Conservation (phyloP, 306 rosid species). For the Adenanthera pavonina region DNA sequence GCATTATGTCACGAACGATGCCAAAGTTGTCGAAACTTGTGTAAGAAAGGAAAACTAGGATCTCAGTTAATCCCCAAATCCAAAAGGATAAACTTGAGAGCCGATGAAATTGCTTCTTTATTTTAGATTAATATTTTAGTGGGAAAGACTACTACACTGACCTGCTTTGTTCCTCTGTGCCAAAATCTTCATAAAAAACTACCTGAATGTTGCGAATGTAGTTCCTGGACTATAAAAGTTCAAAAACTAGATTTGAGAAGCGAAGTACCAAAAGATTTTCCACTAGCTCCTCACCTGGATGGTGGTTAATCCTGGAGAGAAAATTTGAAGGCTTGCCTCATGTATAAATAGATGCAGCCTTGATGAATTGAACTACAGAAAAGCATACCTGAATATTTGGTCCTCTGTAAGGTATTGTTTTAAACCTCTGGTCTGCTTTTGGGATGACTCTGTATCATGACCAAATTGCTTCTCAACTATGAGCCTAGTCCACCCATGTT, state of each 20-base stretch:
- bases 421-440: constrained; percentile 54
- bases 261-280: constrained; percentile 75
- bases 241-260: constrained; percentile 72
- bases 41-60: constrained; percentile 22
- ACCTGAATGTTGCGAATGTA: constrained; percentile 68
- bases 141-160: constrained; percentile 26
- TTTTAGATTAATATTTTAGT: background rate
- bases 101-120: background rate
- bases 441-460: constrained; percentile 60
- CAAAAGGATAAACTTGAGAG: background rate
- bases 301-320: constrained; percentile 64
- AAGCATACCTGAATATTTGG: constrained; percentile 64
- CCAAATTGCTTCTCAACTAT: constrained; percentile 81
- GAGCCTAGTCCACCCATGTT: constrained; percentile 67
- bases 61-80: constrained; percentile 30
- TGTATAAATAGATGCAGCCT: background rate
- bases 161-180: constrained; percentile 69
- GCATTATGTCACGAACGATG: constrained; percentile 73
- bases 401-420: constrained; percentile 64
- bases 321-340: background rate
- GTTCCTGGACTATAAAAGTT: constrained; percentile 70
- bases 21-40: constrained; percentile 62
- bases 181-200: constrained; percentile 69
- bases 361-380: background rate
- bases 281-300: constrained; percentile 71